Evolutionary conservation across 1,284 basidiomycete genomes (phyloP).

Genomic region (Vanrija pseudolonga): DNA sequence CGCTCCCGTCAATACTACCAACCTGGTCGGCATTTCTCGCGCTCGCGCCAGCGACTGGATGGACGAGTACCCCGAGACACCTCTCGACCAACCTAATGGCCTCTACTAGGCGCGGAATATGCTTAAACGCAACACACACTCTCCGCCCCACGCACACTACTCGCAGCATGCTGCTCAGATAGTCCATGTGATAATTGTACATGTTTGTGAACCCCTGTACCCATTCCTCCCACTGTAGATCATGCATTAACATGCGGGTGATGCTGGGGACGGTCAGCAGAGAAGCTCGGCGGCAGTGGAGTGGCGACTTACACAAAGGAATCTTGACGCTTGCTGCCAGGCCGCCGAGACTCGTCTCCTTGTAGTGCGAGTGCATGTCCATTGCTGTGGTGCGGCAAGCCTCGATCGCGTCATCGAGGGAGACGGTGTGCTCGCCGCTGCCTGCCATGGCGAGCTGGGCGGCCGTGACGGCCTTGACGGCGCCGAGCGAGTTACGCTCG

Average conservation of each 20-base stretch:
- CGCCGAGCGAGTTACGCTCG: constrained; percentile 56
- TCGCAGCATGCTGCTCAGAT: no score
- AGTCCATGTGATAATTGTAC: no score
- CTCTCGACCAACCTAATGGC: not conserved
- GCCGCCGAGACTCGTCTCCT: constrained; percentile 70
- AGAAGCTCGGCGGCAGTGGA: not conserved
- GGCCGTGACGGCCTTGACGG: constrained; percentile 85
- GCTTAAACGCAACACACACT: no score
- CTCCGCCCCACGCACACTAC: no score
- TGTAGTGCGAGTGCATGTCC: constrained; percentile 58
- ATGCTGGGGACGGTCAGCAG: constrained; percentile 12
- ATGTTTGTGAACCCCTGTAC: no score
- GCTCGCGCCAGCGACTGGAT: not conserved
- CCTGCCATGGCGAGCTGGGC: constrained; percentile 91
- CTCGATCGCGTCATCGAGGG: constrained; percentile 88
- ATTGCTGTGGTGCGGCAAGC: constrained; percentile 87
- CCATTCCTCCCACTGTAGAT: not conserved
- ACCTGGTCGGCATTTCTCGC: not conserved
- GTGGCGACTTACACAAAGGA: constrained; percentile 54
- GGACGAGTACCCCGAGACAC: not conserved
- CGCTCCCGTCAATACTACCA: no score
- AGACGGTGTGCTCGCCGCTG: constrained; percentile 59
- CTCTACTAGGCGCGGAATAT: no score
- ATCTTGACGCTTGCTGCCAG: constrained; percentile 72
- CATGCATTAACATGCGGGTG: constrained; percentile 19